phyloP scores from a whole-genome alignment of 768 basidiomycete genomes.

The Amanita subjunquillea region DNA sequence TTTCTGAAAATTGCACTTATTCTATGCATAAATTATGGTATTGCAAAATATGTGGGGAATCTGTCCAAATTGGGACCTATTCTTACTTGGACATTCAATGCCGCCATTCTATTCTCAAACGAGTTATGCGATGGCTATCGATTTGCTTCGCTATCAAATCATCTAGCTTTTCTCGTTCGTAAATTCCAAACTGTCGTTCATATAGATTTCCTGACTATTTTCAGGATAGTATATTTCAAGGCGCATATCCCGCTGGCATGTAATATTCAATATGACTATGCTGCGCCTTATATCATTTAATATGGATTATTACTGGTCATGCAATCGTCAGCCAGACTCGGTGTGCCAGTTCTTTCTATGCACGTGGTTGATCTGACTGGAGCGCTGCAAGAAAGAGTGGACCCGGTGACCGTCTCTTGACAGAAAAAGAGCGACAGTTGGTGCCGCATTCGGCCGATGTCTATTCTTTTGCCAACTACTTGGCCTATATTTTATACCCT shows the following conservation, averaged over 20 bases:
- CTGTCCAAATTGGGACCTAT: constrained; percentile 36
- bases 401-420: constrained; percentile 15
- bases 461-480: constrained; percentile 65
- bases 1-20: constrained; percentile 70
- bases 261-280: constrained; percentile 95
- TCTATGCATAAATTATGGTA: constrained; percentile 55
- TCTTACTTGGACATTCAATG: constrained; percentile 74
- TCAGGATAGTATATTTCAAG: constrained; percentile 53
- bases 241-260: constrained; percentile 89
- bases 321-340: constrained; percentile 17
- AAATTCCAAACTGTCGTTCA: background rate
- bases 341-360: background rate
- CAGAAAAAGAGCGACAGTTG: constrained; percentile 52
- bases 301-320: constrained; percentile 89
- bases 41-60: constrained; percentile 31
- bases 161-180: constrained; percentile 54
- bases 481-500: constrained; percentile 84
- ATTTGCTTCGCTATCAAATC: constrained; percentile 45
- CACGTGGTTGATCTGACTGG: constrained; percentile 1
- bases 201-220: background rate
- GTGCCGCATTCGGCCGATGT: constrained; percentile 41
- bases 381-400: constrained; percentile 12
- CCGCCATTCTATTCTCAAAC: constrained; percentile 62
- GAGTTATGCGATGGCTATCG: constrained; percentile 67
- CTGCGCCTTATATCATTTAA: constrained; percentile 87